Evolutionary conservation across 2,329 filamentous ascomycete genomes (phyloP), one percentile per base, ranked within the genome.

Genomic region (Harringtonia lauricola): DNA sequence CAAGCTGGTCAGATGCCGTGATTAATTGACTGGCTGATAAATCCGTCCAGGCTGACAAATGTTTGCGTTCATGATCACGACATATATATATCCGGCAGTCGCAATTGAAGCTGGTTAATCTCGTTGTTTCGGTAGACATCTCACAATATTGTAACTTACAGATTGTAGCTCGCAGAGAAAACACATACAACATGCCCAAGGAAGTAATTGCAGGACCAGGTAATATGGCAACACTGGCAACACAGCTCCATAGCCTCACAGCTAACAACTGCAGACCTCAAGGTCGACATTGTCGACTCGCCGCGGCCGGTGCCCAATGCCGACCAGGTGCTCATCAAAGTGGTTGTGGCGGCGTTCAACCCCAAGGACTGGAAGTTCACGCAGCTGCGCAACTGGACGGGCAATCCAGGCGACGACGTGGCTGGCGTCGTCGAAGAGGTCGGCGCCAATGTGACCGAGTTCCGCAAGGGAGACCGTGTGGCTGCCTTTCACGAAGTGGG

Each of bases 381-480:
- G 3, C 34, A 36, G 17, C 3, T 3, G 8, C 18, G 2, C 18
- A 34, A 37, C n/a, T 24, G 14, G 15, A 1, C 4, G 4, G 41
- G 36, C 38, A 75, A 76, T 57, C 54, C 60, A 17, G 72, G 73
- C 41, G 72, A 76, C 43, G 73, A 77, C 54, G 72, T 76, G 35
- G 71, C 72, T 2, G 71, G 71, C 36, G 62, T 70, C 22, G 66
- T 81, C 8, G 65, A 75, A 49, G 61, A 65, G 47, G 70, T 78
- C 22, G 76, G 76, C 18, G 54, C 62, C 33, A 63, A 70, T 34
- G 75, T 80, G 2, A 66, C 58, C 44, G 75, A 77, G 50, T 79
- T 79, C 64, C 69, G 68, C 47, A 59, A 61, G 0, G 75, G 74
- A 22, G 74, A 79, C 55, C 67, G 72, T 14, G 74, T 79, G 2